Evolutionary conservation across 2,329 filamentous ascomycete species (phyloP).

Genomic region (Pseudogymnoascus sp.): DNA sequence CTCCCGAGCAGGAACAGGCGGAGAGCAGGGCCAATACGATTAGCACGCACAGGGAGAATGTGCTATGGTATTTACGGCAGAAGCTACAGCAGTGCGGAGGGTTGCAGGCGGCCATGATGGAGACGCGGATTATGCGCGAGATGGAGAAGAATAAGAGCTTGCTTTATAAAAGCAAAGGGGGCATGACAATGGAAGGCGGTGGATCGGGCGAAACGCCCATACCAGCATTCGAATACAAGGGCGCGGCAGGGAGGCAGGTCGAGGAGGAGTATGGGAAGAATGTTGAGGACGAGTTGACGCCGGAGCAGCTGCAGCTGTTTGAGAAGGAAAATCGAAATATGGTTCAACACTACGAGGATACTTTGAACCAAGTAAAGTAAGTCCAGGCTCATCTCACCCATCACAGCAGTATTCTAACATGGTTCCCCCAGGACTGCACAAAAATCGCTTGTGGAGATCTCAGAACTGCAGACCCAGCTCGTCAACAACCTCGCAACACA

Average conservation of each 20-base stretch:
- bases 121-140: conserved; percentile 74
- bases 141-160: conserved; percentile 85
- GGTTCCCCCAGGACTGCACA: conserved; percentile 62
- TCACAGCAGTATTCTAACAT: background rate
- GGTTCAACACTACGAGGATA: conserved; percentile 87
- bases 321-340: conserved; percentile 88
- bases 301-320: conserved; percentile 87
- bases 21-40: conserved; percentile 62
- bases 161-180: conserved; percentile 57
- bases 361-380: conserved; percentile 88
- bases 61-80: conserved; percentile 74
- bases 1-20: conserved; percentile 60
- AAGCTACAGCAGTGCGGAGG: conserved; percentile 67
- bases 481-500: conserved; percentile 80
- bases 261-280: conserved; percentile 20
- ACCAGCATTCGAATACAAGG: conserved; percentile 14
- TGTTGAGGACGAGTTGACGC: conserved; percentile 52
- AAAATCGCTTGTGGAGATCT: conserved; percentile 84
- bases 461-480: conserved; percentile 82
- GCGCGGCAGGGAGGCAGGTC: conserved; percentile 14
- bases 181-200: conserved; percentile 22
- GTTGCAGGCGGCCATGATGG: conserved; percentile 87
- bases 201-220: conserved; percentile 14
- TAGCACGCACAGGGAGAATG: conserved; percentile 66
- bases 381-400: conserved; percentile 29